Conservation (phyloP, 139 green algal species). For the Trebouxia sp. region DNA sequence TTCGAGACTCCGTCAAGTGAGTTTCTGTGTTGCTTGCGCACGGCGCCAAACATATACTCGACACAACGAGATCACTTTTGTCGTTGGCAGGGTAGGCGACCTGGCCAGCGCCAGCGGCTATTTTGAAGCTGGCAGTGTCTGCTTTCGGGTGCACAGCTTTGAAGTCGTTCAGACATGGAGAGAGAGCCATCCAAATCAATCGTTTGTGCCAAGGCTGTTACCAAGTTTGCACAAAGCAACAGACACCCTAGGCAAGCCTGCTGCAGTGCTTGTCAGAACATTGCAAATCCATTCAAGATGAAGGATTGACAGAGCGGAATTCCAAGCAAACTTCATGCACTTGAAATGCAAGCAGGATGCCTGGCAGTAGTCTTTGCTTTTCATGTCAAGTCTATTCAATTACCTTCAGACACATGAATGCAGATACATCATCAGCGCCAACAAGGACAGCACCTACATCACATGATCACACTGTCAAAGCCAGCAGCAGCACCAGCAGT, state of each 20-base stretch:
- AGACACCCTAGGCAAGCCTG: neutral
- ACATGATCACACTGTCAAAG: neutral
- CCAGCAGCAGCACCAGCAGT: neutral
- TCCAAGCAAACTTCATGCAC: too few relatives aligned
- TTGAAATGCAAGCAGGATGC: too few relatives aligned
- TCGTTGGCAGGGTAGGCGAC: neutral
- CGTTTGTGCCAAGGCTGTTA: slow-evolving; percentile 16
- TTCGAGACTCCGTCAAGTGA: neutral
- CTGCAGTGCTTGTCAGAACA: too few relatives aligned
- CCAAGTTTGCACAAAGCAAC: neutral
- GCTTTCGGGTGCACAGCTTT: neutral
- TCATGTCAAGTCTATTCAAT: too few relatives aligned
- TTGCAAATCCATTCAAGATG: too few relatives aligned
- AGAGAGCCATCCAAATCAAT: neutral
- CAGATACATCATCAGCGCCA: too few relatives aligned
- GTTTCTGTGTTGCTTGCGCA: neutral
- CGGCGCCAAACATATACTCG: too few relatives aligned
- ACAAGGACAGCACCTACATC: too few relatives aligned
- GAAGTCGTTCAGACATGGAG: neutral
- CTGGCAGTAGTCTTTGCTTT: too few relatives aligned
- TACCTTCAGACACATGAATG: too few relatives aligned
- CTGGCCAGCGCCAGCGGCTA: neutral
- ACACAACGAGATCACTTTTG: too few relatives aligned
- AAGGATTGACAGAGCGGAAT: too few relatives aligned
- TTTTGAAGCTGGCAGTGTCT: neutral